Evolutionary conservation across 1,139 yeast genomes (phyloP).

Genomic region (Geotrichum bryndzae): DNA sequence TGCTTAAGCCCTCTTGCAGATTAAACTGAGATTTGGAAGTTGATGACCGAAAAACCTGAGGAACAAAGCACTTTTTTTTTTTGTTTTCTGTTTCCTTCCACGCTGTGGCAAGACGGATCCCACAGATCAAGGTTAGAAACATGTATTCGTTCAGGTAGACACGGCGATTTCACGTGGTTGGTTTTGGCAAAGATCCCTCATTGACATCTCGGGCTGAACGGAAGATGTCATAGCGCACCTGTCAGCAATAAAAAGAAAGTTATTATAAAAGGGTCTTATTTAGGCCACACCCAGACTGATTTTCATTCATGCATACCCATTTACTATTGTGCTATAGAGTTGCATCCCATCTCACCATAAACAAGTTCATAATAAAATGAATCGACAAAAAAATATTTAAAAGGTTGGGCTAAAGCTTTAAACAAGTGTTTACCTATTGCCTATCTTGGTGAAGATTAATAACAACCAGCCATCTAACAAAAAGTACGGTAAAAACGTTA

Average conservation of each 20-base stretch:
- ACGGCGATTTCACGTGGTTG: too few species aligned
- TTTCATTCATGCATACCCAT: background rate
- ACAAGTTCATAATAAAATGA: background rate
- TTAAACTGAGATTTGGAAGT: too few species aligned
- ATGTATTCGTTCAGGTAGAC: too few species aligned
- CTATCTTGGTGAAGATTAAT: background rate
- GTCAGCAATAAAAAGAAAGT: background rate
- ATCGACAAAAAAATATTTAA: too few species aligned
- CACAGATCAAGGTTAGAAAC: too few species aligned
- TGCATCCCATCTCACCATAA: background rate
- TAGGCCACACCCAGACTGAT: background rate
- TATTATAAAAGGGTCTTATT: background rate
- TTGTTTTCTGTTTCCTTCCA: too few species aligned
- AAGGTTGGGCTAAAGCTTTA: background rate
- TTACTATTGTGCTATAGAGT: background rate
- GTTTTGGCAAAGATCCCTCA: too few species aligned
- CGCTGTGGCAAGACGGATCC: too few species aligned
- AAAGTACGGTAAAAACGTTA: too few species aligned
- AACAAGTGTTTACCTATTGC: background rate
- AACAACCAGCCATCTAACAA: too few species aligned
- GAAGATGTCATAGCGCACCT: background rate
- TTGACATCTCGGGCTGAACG: background rate
- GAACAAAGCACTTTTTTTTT: too few species aligned
- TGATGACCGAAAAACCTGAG: too few species aligned
- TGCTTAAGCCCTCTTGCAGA: background rate